phyloP scores from a whole-genome alignment of 257 asterid genomes.

The Cynanchum wilfordii region DNA sequence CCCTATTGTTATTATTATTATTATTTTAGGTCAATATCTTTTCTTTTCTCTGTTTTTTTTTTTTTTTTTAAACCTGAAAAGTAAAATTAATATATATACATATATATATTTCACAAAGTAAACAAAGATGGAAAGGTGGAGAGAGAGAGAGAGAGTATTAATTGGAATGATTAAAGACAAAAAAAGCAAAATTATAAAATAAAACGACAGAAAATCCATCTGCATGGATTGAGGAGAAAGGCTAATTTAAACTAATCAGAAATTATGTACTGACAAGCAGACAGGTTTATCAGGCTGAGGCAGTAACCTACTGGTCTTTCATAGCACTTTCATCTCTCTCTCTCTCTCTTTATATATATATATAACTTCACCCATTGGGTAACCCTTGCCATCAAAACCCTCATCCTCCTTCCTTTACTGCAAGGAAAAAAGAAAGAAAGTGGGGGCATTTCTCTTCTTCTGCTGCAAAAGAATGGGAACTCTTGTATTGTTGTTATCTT shows the following conservation, averaged over 20 bases:
- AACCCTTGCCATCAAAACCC: neutral
- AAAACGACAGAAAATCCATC: neutral
- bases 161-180: neutral
- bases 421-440: neutral
- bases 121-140: neutral
- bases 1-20: too few relatives aligned
- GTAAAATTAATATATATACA: too few relatives aligned
- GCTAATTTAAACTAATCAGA: neutral
- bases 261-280: neutral
- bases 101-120: neutral
- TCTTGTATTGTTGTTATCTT: constrained; percentile 30
- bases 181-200: neutral
- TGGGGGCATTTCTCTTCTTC: neutral
- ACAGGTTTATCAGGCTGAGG: neutral
- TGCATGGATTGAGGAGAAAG: constrained; percentile 5
- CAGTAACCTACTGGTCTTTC: neutral
- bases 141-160: neutral
- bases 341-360: neutral
- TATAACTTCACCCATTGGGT: too few relatives aligned
- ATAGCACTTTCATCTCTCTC: neutral
- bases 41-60: too few relatives aligned
- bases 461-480: constrained; percentile 29
- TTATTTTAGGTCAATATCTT: too few relatives aligned
- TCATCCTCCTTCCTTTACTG: neutral
- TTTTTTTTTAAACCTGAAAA: too few relatives aligned